Evolutionary conservation across 2,329 filamentous ascomycete genomes (phyloP).

Genomic region (Metarhizium album): DNA sequence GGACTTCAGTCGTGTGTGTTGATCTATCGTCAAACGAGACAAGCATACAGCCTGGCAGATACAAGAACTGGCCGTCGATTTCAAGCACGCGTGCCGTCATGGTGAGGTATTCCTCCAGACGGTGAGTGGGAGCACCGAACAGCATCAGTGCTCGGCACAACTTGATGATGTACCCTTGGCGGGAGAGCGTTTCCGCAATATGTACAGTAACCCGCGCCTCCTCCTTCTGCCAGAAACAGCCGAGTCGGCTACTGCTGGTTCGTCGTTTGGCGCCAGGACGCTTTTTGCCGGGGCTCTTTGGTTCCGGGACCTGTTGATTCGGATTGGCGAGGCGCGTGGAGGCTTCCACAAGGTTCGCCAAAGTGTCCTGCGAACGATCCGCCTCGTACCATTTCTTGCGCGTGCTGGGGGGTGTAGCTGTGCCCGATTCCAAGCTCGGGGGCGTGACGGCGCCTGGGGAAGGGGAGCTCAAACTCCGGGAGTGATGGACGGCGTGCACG

Average conservation of each 20-base stretch:
- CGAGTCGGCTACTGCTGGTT: slow-evolving; percentile 25
- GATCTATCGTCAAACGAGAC: slow-evolving; percentile 70
- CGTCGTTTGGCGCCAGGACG: slow-evolving; percentile 26
- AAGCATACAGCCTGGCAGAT: slow-evolving; percentile 86
- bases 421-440: slow-evolving; percentile 25
- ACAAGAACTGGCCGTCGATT: slow-evolving; percentile 80
- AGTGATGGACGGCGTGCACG: slow-evolving; percentile 10
- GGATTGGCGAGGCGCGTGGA: slow-evolving; percentile 22
- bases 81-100: slow-evolving; percentile 77
- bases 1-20: slow-evolving; percentile 56
- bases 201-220: slow-evolving; percentile 36
- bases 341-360: slow-evolving; percentile 36
- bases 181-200: slow-evolving; percentile 58
- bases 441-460: slow-evolving; percentile 20
- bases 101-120: slow-evolving; percentile 78
- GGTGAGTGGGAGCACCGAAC: slow-evolving; percentile 81
- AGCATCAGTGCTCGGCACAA: slow-evolving; percentile 78
- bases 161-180: slow-evolving; percentile 74
- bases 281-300: slow-evolving; percentile 18
- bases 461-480: slow-evolving; percentile 16
- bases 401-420: slow-evolving; percentile 29
- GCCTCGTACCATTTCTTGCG: slow-evolving; percentile 38
- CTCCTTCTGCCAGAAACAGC: slow-evolving; percentile 29
- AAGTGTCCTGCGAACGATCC: slow-evolving; percentile 34
- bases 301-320: slow-evolving; percentile 9